Evolutionary conservation across 192 early-diverging fungal genomes (phyloP).

Genomic region (Umbelopsis sp.): DNA sequence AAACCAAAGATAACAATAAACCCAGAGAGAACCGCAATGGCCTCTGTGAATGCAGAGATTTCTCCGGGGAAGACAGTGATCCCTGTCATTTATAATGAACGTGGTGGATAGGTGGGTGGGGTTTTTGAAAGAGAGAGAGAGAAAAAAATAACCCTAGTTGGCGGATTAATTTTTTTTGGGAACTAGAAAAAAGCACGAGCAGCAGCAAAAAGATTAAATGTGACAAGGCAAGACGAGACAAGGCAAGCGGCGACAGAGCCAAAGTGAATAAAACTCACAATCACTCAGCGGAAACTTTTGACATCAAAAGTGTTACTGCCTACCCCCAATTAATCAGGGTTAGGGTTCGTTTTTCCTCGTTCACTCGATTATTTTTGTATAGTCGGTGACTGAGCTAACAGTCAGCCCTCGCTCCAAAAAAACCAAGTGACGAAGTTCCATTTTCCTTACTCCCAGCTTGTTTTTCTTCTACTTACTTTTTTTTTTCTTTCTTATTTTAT

Average conservation of each 20-base stretch:
- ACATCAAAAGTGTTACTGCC: too few species aligned
- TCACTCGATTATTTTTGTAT: background rate
- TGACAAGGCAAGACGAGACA: too few species aligned
- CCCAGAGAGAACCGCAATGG: conserved; percentile 63
- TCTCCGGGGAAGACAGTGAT: conserved; percentile 31
- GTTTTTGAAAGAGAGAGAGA: background rate
- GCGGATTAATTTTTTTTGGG: too few species aligned
- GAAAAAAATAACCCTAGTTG: background rate
- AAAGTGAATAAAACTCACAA: too few species aligned
- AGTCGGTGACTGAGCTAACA: too few species aligned
- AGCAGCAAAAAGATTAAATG: too few species aligned
- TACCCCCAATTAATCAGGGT: background rate
- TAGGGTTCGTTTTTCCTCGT: too few species aligned
- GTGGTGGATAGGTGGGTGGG: background rate
- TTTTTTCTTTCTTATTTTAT: background rate
- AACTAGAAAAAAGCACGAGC: too few species aligned
- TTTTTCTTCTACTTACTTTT: conserved; percentile 10
- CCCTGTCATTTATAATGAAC: conserved; percentile 12
- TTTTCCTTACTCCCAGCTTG: conserved; percentile 16
- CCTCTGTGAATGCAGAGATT: conserved; percentile 41
- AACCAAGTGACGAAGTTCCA: background rate
- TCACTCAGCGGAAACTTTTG: conserved; percentile 2
- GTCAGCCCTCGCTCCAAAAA: too few species aligned
- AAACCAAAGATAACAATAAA: conserved; percentile 73
- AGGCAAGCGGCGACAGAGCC: too few species aligned